Conservation (phyloP, 176 grass and related monocot genomes). For the Eragrostis nindensis region DNA sequence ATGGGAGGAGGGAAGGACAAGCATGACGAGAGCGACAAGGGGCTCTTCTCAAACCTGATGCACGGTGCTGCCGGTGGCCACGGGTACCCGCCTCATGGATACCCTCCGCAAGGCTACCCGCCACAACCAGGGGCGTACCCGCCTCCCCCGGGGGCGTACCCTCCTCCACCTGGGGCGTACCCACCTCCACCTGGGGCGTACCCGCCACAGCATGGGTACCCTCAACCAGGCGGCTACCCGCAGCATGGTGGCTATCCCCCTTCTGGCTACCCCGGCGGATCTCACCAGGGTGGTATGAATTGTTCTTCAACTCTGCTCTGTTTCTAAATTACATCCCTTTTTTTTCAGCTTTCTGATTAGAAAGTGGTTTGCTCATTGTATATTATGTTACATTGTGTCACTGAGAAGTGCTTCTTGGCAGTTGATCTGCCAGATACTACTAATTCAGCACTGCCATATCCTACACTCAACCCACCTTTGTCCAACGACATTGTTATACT, state of each 20-base stretch:
- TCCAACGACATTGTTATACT: not conserved
- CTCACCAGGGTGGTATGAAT: constrained; percentile 46
- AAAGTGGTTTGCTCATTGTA: not conserved
- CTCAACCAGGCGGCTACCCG: constrained; percentile 30
- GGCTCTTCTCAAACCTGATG: constrained; percentile 62
- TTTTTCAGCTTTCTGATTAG: not conserved
- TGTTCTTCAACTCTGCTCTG: not conserved
- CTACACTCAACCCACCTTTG: not conserved
- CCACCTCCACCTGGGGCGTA: constrained; percentile 43
- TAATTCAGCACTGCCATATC: not conserved
- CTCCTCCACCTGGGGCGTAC: constrained; percentile 44
- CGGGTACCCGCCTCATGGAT: constrained; percentile 55
- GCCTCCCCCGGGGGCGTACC: constrained; percentile 30
- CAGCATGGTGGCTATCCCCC: constrained; percentile 44
- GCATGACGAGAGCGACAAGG: constrained; percentile 59
- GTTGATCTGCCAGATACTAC: not conserved
- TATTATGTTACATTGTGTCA: not conserved
- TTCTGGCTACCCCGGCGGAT: constrained; percentile 44
- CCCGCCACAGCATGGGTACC: constrained; percentile 26
- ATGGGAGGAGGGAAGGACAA: constrained; percentile 76
- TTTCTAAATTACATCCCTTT: not conserved
- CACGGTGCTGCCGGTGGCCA: constrained; percentile 40
- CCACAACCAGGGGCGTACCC: constrained; percentile 44
- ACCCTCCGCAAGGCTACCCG: constrained; percentile 65
- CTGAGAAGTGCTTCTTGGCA: not conserved